Conservation (phyloP, 257 asterid genomes). For the Fraxinus pennsylvanica region DNA sequence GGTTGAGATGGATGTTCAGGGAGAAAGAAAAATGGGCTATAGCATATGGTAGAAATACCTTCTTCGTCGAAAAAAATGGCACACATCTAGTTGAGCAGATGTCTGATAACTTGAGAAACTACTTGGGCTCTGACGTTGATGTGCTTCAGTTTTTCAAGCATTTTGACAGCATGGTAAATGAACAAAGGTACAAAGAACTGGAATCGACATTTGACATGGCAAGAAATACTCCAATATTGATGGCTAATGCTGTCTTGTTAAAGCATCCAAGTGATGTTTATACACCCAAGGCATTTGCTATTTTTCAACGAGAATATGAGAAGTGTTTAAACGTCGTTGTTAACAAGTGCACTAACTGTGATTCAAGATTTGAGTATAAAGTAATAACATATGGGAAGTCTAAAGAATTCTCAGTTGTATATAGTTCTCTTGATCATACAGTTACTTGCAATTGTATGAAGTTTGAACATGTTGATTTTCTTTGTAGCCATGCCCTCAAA, state of each 20-base stretch:
- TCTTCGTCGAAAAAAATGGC: conserved; percentile 52
- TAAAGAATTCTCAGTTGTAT: conserved; percentile 43
- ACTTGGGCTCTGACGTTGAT: conserved; percentile 42
- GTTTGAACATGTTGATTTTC: conserved; percentile 58
- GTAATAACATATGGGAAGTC: conserved; percentile 57
- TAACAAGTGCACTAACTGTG: conserved; percentile 48
- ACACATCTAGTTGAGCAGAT: conserved; percentile 49
- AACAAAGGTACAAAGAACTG: conserved; percentile 52
- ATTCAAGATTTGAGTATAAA: conserved; percentile 48
- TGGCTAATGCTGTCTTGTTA: conserved; percentile 55
- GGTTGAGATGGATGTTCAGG: conserved; percentile 69
- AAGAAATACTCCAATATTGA: conserved; percentile 49
- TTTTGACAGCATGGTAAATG: conserved; percentile 48
- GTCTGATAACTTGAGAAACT: conserved; percentile 43
- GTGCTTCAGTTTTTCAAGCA: conserved; percentile 51
- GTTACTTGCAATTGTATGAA: conserved; percentile 68
- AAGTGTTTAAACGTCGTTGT: conserved; percentile 53
- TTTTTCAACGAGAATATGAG: conserved; percentile 63
- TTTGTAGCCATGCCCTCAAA: conserved; percentile 63
- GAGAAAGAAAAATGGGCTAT: conserved; percentile 68
- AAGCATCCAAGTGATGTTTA: conserved; percentile 52
- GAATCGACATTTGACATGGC: conserved; percentile 49
- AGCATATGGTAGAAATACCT: conserved; percentile 58
- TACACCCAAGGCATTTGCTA: conserved; percentile 55
- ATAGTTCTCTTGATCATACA: conserved; percentile 47